Base-by-base conservation (phyloP, 2,329 filamentous ascomycete species). In the Amesomyces nigricolor region DNA sequence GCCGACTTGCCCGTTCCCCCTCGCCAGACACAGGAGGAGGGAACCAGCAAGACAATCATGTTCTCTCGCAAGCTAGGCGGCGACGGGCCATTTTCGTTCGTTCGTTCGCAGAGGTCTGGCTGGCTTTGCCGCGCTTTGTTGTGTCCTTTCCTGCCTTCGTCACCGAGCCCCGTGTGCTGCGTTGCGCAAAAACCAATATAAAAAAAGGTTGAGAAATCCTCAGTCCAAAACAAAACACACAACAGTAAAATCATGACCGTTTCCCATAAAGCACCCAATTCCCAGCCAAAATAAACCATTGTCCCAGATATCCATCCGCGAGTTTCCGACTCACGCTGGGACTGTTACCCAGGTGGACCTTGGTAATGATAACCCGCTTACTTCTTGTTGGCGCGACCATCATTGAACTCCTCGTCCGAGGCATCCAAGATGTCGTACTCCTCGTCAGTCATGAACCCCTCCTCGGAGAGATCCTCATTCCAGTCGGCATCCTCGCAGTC, bases 391-490 rank as follows among this genome's bases (percentile, higher is more conserved):
- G 75, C 71, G 67, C 79, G 75, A 65, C 82, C 82, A 59, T 79
- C 78, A 50, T 83, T 30, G 62, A 81, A 87, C 69, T 97, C 92
- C 70, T 95, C 89, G 63, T 97, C 92, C 57, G 89, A 95, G 43
- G 91, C 92, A 74, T 96, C 91, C 45, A 97, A 83, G 62, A 97
- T 91, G 66, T 99, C 94, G 70, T 97, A 99, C 74, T 99, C 94
- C 71, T 97, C 94, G 61, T 99, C 94, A 0, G 94, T 97, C 77
- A 95, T 74, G 78, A 96, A 96, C 11, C 86, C 88, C 58, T 88
- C 83, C 11, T 85, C 82, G 1, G 79, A 80, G n/a, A 72, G 75
- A 40, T 82, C 78, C 38, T 76, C 75, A n/a, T 71, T 73, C 76
- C 80, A 83, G 46, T 86, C 85, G n/a, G 83, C 82, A 37, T 75